phyloP scores from a whole-genome alignment of 495 filamentous ascomycete genomes.

The Penicillium paxilli region DNA sequence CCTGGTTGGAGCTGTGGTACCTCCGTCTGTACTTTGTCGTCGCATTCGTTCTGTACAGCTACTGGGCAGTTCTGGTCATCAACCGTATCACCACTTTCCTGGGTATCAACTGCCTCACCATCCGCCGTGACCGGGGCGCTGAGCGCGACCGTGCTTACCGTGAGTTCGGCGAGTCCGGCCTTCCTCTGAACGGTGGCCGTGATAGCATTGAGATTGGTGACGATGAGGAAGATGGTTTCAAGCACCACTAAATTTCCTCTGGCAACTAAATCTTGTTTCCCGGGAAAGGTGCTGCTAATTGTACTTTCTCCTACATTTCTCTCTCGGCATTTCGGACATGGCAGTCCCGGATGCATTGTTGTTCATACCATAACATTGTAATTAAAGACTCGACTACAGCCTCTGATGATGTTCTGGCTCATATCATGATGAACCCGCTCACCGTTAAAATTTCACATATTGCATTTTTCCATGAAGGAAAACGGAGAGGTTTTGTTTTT shows the following conservation, averaged over 20 bases:
- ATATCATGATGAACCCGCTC: background rate
- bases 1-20: constrained; percentile 70
- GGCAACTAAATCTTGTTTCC: background rate
- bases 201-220: background rate
- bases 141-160: constrained; percentile 43
- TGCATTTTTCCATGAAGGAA: background rate
- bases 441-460: background rate
- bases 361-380: background rate
- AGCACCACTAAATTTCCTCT: constrained; percentile 21
- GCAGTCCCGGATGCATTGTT: background rate
- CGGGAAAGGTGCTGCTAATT: background rate
- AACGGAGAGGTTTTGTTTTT: no score
- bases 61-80: constrained; percentile 91
- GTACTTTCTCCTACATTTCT: background rate
- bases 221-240: constrained; percentile 17
- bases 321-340: background rate
- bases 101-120: constrained; percentile 91
- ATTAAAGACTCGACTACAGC: constrained; percentile 1
- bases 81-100: constrained; percentile 88
- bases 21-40: constrained; percentile 80
- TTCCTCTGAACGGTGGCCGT: constrained; percentile 7
- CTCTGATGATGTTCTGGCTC: background rate
- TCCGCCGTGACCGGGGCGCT: constrained; percentile 59
- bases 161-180: constrained; percentile 31
- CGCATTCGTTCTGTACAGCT: constrained; percentile 77